These are phyloP conservation scores for Penstemon eatonii DNA, from an alignment of 257 asterid species.

Conservation along the genomic window DNA sequence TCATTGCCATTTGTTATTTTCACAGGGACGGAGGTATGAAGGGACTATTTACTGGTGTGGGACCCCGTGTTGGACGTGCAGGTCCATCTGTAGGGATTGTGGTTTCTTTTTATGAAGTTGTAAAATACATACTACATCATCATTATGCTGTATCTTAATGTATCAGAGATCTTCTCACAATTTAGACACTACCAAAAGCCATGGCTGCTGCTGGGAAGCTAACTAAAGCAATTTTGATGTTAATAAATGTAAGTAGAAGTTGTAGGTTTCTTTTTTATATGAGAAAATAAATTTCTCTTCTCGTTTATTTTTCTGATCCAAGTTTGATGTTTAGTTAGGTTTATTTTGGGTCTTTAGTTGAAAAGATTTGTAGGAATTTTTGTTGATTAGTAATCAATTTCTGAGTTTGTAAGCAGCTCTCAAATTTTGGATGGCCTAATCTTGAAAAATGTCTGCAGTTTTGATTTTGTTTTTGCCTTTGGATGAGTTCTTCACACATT, in stretches of 20 bases:
- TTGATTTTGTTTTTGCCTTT: too few species aligned
- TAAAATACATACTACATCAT: slow-evolving; percentile 59
- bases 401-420: slow-evolving; percentile 16
- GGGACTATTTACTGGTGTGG: slow-evolving; percentile 92
- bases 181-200: neutral
- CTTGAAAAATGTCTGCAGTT: too few species aligned
- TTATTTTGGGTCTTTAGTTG: slow-evolving; percentile 22
- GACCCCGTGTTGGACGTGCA: slow-evolving; percentile 96
- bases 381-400: slow-evolving; percentile 28
- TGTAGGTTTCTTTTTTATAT: slow-evolving; percentile 32
- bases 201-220: slow-evolving; percentile 34
- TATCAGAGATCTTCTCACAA: neutral
- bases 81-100: slow-evolving; percentile 98
- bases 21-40: slow-evolving; percentile 85
- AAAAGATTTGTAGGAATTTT: slow-evolving; percentile 39
- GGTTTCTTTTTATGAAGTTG: slow-evolving; percentile 89
- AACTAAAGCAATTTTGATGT: slow-evolving; percentile 27
- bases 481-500: too few species aligned
- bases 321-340: slow-evolving; percentile 20
- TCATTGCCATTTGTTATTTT: neutral
- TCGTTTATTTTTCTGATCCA: slow-evolving; percentile 29
- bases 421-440: too few species aligned
- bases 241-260: slow-evolving; percentile 29
- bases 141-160: slow-evolving; percentile 39
- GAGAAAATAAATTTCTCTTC: slow-evolving; percentile 44